These are phyloP conservation scores for Morella rubra DNA, from an alignment of 306 rosid genomes.

Conservation along the genomic window DNA sequence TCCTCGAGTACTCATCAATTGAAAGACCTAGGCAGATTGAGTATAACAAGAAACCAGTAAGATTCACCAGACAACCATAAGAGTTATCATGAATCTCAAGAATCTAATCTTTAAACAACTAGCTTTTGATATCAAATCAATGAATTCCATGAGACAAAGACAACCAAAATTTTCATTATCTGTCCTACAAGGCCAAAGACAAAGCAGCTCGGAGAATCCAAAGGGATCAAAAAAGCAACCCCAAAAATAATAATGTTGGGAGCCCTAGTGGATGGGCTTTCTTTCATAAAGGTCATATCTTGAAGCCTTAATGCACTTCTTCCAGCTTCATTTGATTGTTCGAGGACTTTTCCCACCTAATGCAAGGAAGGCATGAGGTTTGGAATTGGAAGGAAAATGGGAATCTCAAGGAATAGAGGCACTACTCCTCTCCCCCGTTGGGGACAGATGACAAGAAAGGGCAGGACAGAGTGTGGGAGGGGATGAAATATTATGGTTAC, in stretches of 20 bases:
- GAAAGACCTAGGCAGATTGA: slow-evolving; percentile 56
- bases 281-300: background rate
- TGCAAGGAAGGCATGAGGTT: no score
- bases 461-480: background rate
- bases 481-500: background rate
- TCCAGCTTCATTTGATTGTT: no score
- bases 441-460: background rate
- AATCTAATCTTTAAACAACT: background rate
- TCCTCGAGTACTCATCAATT: slow-evolving; percentile 83
- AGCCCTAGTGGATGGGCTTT: background rate
- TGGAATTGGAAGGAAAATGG: no score
- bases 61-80: background rate
- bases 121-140: background rate
- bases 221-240: background rate
- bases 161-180: background rate
- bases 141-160: no score
- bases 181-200: background rate
- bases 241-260: background rate
- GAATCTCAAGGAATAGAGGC: no score
- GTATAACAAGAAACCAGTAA: background rate
- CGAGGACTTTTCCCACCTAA: no score
- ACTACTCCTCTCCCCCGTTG: no score
- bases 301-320: background rate
- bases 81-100: background rate
- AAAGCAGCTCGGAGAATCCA: background rate